Percentiles rank a stretch among this genome's conserved stretches.
These are phyloP conservation scores for Coniosporium tulheliwenetii DNA, from an alignment of 2,329 filamentous ascomycete species.

Conservation along the genomic window DNA sequence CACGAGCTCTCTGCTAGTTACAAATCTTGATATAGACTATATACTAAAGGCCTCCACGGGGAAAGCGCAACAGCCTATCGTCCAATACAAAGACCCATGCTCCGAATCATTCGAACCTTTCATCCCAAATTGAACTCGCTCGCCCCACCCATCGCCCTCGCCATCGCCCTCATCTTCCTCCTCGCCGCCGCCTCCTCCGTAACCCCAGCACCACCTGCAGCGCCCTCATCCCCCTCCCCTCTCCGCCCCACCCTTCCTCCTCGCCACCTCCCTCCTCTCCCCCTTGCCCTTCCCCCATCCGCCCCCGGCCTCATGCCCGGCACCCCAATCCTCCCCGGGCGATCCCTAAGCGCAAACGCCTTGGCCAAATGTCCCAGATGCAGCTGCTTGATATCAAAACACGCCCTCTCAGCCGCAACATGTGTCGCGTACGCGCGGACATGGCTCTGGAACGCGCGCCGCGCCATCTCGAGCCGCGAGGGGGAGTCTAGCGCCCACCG, in stretches of 20 bases:
- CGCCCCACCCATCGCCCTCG: constrained; percentile 34
- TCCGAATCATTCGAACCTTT: too few relatives aligned
- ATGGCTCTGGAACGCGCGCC: constrained; percentile 79
- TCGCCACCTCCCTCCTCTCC: constrained; percentile 19
- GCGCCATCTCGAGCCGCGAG: constrained; percentile 62
- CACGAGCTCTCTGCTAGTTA: too few relatives aligned
- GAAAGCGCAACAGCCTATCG: too few relatives aligned
- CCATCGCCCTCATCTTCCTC: constrained; percentile 37
- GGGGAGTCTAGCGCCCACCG: constrained; percentile 48
- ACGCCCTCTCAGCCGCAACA: constrained; percentile 64
- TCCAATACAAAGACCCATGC: too few relatives aligned
- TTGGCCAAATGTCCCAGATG: constrained; percentile 91
- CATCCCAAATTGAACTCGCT: constrained; percentile 44
- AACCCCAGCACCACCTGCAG: constrained; percentile 7
- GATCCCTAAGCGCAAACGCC: constrained; percentile 78
- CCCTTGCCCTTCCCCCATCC: constrained; percentile 30
- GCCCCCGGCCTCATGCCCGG: constrained; percentile 33
- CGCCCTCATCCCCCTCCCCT: constrained; percentile 11
- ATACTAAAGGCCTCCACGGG: too few relatives aligned
- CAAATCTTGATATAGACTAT: too few relatives aligned
- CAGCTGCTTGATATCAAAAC: constrained; percentile 82
- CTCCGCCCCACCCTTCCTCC: constrained; percentile 9
- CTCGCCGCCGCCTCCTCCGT: constrained; percentile 29
- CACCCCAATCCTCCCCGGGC: constrained; percentile 61
- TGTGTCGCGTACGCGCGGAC: constrained; percentile 93